Conservation (phyloP, 768 basidiomycete genomes). For the Gelatoporia subvermispora region DNA sequence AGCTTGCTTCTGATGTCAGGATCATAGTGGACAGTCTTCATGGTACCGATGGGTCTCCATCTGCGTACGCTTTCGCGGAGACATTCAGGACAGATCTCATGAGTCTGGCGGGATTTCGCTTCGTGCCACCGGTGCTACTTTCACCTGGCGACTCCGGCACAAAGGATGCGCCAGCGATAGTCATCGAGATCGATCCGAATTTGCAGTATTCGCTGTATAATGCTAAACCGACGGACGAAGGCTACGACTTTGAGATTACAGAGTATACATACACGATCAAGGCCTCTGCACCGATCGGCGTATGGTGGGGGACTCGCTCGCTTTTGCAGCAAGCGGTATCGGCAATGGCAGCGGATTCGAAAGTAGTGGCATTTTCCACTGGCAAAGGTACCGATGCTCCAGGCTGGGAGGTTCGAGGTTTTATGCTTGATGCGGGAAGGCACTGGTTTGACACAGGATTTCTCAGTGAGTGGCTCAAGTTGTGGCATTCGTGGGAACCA, state of each 20-base stretch:
- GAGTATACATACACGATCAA: slow-evolving; percentile 26
- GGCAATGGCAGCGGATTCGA: slow-evolving; percentile 15
- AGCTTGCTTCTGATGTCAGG: slow-evolving; percentile 24
- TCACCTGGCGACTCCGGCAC: slow-evolving; percentile 6
- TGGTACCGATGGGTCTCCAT: slow-evolving; percentile 23
- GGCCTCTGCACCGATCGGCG: slow-evolving; percentile 29
- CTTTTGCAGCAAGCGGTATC: slow-evolving; percentile 36
- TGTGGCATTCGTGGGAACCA: not conserved
- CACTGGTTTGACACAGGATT: slow-evolving; percentile 39
- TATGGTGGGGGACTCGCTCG: slow-evolving; percentile 42
- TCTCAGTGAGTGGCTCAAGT: slow-evolving; percentile 22
- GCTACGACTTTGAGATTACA: slow-evolving; percentile 33
- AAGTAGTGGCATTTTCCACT: slow-evolving; percentile 21
- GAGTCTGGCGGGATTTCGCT: slow-evolving; percentile 24
- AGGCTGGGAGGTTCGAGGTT: slow-evolving; percentile 40
- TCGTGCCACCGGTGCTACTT: slow-evolving; percentile 17
- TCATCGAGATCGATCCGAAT: slow-evolving; percentile 26
- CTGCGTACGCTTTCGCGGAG: slow-evolving; percentile 30
- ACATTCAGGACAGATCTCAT: slow-evolving; percentile 34
- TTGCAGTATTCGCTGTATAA: slow-evolving; percentile 31
- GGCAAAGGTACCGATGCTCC: slow-evolving; percentile 35
- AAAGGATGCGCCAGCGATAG: slow-evolving; percentile 17
- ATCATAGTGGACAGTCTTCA: slow-evolving; percentile 32
- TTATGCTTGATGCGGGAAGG: slow-evolving; percentile 43
- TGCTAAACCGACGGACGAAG: slow-evolving; percentile 33